Evolutionary conservation across 2,329 filamentous ascomycete species (phyloP).

Genomic region (Xylaria sp.): DNA sequence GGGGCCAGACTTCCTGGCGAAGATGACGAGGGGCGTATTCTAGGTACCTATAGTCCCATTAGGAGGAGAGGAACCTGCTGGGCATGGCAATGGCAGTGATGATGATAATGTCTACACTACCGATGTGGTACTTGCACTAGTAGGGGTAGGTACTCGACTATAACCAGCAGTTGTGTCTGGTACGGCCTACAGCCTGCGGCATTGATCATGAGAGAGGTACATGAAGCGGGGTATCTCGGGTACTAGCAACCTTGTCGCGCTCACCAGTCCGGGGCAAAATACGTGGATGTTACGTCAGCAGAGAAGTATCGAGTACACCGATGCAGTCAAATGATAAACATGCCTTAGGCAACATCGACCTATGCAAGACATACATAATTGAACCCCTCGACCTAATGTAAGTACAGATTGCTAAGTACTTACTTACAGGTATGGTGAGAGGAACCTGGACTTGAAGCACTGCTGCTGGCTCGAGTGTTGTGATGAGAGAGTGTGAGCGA

Average conservation of each 20-base stretch:
- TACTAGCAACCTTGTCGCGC: slow-evolving; percentile 7
- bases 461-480: not conserved
- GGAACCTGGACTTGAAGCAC: not conserved
- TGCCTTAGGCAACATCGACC: not conserved
- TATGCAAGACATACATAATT: not conserved
- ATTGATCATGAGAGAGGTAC: slow-evolving; percentile 5
- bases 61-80: not conserved
- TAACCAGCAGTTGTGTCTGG: not conserved
- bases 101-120: not conserved
- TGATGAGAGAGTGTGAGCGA: slow-evolving; percentile 10
- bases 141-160: too few species aligned
- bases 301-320: slow-evolving; percentile 19
- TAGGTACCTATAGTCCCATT: not conserved
- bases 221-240: slow-evolving; percentile 27
- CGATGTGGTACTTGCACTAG: too few species aligned
- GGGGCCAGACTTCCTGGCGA: slow-evolving; percentile 10
- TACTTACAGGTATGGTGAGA: too few species aligned
- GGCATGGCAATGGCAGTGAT: not conserved
- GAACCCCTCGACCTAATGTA: slow-evolving; percentile 15
- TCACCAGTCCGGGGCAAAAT: too few species aligned
- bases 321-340: not conserved
- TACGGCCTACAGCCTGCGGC: not conserved
- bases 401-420: not conserved
- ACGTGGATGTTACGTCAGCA: slow-evolving; percentile 5
- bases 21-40: not conserved